A percentile compares a stretch with the other conserved stretches of the same genome.
Conservation (phyloP, 345 rosid species). For the Bruguiera parviflora region DNA sequence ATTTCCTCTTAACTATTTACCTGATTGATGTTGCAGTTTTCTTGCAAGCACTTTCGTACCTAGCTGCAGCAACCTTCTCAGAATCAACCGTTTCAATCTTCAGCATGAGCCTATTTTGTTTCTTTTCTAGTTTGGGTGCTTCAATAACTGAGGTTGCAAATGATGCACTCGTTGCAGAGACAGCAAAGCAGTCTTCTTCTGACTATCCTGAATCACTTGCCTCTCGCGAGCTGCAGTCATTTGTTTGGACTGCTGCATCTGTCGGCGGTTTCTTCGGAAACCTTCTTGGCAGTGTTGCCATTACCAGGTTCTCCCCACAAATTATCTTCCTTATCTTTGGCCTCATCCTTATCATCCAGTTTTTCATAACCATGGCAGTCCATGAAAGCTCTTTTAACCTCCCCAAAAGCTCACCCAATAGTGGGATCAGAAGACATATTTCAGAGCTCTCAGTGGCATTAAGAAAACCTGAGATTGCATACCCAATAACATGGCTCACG, state of each 20-base stretch:
- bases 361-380: slow-evolving; percentile 49
- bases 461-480: slow-evolving; percentile 56
- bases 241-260: slow-evolving; percentile 74
- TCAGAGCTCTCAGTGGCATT: slow-evolving; percentile 53
- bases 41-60: slow-evolving; percentile 79
- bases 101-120: slow-evolving; percentile 48
- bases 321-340: slow-evolving; percentile 58
- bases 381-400: slow-evolving; percentile 60
- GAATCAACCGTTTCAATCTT: slow-evolving; percentile 53
- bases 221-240: slow-evolving; percentile 67
- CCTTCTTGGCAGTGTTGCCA: slow-evolving; percentile 63
- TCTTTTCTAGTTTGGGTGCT: slow-evolving; percentile 84
- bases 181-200: slow-evolving; percentile 38
- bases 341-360: slow-evolving; percentile 45
- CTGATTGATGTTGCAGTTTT: slow-evolving; percentile 49
- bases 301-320: slow-evolving; percentile 44
- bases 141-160: slow-evolving; percentile 86
- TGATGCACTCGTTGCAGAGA: slow-evolving; percentile 87
- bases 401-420: slow-evolving; percentile 42
- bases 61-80: slow-evolving; percentile 61
- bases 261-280: slow-evolving; percentile 81
- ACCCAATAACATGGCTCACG: slow-evolving; percentile 61
- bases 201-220: slow-evolving; percentile 34
- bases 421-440: slow-evolving; percentile 57
- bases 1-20: background rate